Base-by-base conservation (phyloP, 1,284 basidiomycete species). In the Sparassis latifolia region DNA sequence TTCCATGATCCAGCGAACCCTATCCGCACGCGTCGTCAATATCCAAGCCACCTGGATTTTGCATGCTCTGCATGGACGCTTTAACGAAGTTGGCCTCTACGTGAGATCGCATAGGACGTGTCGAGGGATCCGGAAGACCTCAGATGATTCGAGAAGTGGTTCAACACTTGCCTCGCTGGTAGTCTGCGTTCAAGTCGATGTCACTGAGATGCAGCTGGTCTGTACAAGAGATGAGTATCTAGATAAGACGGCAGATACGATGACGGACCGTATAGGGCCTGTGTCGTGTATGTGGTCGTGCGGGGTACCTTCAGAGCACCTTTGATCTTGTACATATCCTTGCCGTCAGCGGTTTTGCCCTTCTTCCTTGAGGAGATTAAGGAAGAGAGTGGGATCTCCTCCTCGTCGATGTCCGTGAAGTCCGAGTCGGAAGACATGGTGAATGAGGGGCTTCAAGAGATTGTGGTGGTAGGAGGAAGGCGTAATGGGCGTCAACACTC, bases 151-250 rank as follows among this genome's bases (percentile, higher is more conserved):
- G 20, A 20, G 20, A 20, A 20, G 20, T 20, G 20, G 20, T 20
- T 20, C 20, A 20, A 20, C 20, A 20, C 69, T 27, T 42, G 82
- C 84, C 85, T 63, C 87, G 76, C 59, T 89, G 87, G 58, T 89
- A 89, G 42, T 87, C 84, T 1, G 86, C 82, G 32, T 87, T 77
- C 10, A 88, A 66, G 59, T 86, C 71, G 42, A 89, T 82, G 52
- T 84, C 79, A 0, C 69, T 69, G 5, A 66, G 70, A 40, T 74
- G 64, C 33, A 88, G 77, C 60, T 86, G 82, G 51, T 86, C 86
- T 86, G 51, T 12, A 44, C n/a, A 39, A 30, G 28, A 28, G 10
- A 44, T n/a, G 40, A 9, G 20, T 6, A 37, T 37, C 35, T 7
- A 37, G 35, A 12, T 37, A 6, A 6, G 35, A 7, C 12, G 35